phyloP scores from a whole-genome alignment of 129 eudicot species.

The Kitagawia praeruptora region DNA sequence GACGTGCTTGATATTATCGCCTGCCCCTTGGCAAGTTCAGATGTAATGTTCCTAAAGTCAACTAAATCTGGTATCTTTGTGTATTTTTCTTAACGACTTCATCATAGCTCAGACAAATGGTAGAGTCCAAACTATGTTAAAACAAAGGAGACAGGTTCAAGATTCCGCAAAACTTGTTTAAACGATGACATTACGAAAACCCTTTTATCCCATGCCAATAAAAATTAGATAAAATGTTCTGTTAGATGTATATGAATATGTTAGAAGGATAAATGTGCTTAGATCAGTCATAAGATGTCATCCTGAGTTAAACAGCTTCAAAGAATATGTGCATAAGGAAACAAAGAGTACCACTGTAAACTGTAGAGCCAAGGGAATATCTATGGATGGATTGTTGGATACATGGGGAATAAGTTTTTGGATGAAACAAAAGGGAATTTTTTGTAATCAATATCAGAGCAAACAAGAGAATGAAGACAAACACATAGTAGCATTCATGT shows the following conservation, averaged over 20 bases:
- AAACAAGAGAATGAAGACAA: not conserved
- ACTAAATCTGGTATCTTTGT: not conserved
- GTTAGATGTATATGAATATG: not conserved
- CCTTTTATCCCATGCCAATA: not conserved
- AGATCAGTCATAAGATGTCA: not conserved
- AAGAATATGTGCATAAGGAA: no score
- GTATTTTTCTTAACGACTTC: not conserved
- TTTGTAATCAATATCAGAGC: not conserved
- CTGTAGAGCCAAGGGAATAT: not conserved
- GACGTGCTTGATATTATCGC: not conserved
- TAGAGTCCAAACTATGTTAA: not conserved
- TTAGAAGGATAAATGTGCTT: not conserved
- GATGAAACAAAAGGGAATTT: not conserved
- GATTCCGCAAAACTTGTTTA: not conserved
- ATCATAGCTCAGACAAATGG: not conserved
- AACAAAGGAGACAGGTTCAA: not conserved
- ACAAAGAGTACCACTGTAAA: not conserved
- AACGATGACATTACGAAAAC: not conserved
- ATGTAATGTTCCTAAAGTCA: not conserved
- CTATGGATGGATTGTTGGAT: not conserved
- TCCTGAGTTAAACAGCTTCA: no score
- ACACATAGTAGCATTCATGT: not conserved
- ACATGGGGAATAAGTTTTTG: not conserved
- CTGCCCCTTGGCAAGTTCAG: constrained; percentile 5
- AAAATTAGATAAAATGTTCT: not conserved